phyloP scores from a whole-genome alignment of 352 stramenopile species.

The Globisporangium parvum region DNA sequence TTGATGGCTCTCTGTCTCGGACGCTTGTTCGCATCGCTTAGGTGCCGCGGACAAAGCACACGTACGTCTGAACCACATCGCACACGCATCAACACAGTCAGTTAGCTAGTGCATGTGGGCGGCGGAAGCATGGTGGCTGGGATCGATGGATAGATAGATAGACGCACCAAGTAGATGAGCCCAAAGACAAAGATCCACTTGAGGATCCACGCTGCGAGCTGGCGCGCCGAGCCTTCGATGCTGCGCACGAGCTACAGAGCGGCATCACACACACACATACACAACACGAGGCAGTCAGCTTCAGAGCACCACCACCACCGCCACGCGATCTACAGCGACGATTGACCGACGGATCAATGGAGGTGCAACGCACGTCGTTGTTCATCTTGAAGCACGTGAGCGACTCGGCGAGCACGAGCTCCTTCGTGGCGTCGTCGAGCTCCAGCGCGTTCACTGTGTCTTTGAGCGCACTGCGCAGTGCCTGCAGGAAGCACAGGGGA shows the following conservation, averaged over 20 bases:
- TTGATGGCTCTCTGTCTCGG: background rate
- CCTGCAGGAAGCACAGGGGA: conserved; percentile 12
- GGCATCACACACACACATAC: background rate
- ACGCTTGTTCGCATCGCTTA: background rate
- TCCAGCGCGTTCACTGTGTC: conserved; percentile 46
- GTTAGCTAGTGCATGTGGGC: background rate
- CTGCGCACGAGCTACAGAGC: conserved; percentile 47
- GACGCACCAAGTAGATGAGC: conserved; percentile 42
- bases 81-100: background rate
- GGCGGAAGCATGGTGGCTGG: background rate
- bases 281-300: conserved; percentile 1
- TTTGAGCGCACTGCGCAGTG: conserved; percentile 44
- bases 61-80: conserved; percentile 5
- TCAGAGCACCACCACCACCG: no score
- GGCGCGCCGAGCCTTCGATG: conserved; percentile 41
- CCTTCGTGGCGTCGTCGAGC: conserved; percentile 36
- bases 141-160: background rate
- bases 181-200: conserved; percentile 56
- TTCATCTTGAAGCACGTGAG: conserved; percentile 58
- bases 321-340: background rate
- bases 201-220: conserved; percentile 41
- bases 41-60: conserved; percentile 13
- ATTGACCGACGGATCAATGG: no score
- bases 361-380: conserved; percentile 39
- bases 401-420: conserved; percentile 46